Base-by-base conservation (phyloP, 768 basidiomycete genomes). In the Chalciporus piperatus region DNA sequence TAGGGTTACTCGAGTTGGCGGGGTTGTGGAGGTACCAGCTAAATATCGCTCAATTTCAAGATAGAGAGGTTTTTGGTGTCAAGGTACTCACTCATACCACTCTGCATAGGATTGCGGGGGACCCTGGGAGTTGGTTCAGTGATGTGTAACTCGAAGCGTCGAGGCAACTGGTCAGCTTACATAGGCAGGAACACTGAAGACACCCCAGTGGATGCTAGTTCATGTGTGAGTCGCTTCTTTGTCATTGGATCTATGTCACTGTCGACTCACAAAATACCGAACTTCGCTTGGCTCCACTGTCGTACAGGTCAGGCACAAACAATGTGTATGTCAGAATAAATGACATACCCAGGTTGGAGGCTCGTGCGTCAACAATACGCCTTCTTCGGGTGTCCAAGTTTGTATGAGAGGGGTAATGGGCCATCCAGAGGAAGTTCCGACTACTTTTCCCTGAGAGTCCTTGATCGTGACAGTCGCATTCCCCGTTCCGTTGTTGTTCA, bases 211-310 rank as follows among this genome's bases (percentile, higher is more conserved):
- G 41, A 81, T 69, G 59, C 76, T 79, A 40, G 13, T 5, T 19
- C 9, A 51, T 4, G 45, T 4, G 45, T 55, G n/a, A 64, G 50
- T 45, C 5, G 8, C 28, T 9, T n/a, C 4, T 13, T 9, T 11
- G 20, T 32, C 32, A 10, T 35, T 14, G 17, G 28, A 30, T 42
- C 12, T 30, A 49, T 17, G 32, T 48, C 23, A 41, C 41, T 17
- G 45, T 30, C 7, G 27, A 56, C 77, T 60, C 54, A 81, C 80
- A 80, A 81, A 16, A 81, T 81, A 10, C 81, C 81, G 56, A 71
- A 81, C 61, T 82, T 83, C 13, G 75, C 78, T 32, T 72, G 67
- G 50, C 68, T 74, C 73, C 74, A 83, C 79, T 80, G 17, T 16
- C 47, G 39, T 33, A 12, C 33, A 16, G 38, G 17, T 56, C 41